A percentile compares a stretch with the other conserved stretches of the same genome.
Evolutionary conservation across 2,329 filamentous ascomycete genomes (phyloP).

Genomic region (Fusarium gaditjirri): DNA sequence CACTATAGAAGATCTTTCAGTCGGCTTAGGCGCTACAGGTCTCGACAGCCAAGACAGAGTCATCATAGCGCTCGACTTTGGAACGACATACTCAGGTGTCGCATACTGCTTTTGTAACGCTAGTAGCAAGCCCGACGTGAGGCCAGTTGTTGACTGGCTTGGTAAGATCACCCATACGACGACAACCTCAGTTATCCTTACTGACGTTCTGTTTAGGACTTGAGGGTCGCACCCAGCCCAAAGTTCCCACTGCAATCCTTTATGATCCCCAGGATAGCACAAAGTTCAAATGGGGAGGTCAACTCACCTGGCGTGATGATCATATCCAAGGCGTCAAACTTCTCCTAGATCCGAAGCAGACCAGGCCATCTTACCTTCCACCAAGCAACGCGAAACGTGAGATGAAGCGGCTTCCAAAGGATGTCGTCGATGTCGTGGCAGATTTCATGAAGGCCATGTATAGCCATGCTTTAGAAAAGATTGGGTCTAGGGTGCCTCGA

Average conservation of each 20-base stretch:
- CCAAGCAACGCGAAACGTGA: background rate
- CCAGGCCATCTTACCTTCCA: constrained; percentile 19
- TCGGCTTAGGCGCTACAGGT: background rate
- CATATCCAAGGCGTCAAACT: constrained; percentile 34
- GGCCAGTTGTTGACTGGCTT: constrained; percentile 31
- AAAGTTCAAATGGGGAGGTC: constrained; percentile 26
- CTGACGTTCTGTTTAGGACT: background rate
- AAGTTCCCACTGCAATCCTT: constrained; percentile 34
- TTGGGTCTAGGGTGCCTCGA: constrained; percentile 17
- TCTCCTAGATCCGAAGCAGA: constrained; percentile 28
- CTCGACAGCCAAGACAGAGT: constrained; percentile 3
- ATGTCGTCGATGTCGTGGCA: constrained; percentile 20
- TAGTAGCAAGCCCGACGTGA: background rate
- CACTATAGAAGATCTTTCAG: background rate
- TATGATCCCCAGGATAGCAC: constrained; percentile 8
- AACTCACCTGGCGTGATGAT: background rate
- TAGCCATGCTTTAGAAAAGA: constrained; percentile 23
- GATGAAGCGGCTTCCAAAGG: constrained; percentile 22
- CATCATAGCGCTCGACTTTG: constrained; percentile 32
- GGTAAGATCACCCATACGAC: constrained; percentile 5
- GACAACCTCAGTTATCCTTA: background rate
- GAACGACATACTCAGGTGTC: constrained; percentile 31
- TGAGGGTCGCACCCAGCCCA: constrained; percentile 1
- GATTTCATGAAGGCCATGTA: constrained; percentile 29
- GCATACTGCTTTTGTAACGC: constrained; percentile 30